These are phyloP conservation scores for Magnolia sinica DNA, from an alignment of 164 flowering plant species.

Conservation along the genomic window DNA sequence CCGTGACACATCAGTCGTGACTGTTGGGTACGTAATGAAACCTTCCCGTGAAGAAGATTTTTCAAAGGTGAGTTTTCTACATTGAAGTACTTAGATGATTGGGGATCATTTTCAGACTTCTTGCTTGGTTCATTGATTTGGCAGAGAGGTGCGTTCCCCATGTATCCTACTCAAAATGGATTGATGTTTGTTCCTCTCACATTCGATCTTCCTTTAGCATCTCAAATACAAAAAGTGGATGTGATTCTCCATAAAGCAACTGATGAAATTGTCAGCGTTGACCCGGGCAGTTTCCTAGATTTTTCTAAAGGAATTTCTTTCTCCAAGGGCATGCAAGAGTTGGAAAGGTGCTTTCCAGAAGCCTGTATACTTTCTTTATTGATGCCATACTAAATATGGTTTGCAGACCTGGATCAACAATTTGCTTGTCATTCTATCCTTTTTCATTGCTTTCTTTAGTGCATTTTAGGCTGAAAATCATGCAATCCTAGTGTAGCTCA, in stretches of 20 bases:
- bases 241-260: slow-evolving; percentile 87
- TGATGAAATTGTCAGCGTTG: slow-evolving; percentile 73
- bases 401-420: too few species aligned
- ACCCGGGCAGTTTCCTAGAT: slow-evolving; percentile 33
- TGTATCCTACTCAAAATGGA: slow-evolving; percentile 62
- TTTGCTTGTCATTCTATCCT: too few species aligned
- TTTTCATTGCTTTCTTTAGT: neutral
- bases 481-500: neutral
- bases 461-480: too few species aligned
- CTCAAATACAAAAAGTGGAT: slow-evolving; percentile 68
- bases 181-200: slow-evolving; percentile 76
- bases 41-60: slow-evolving; percentile 91
- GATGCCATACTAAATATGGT: too few species aligned
- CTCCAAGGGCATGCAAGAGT: slow-evolving; percentile 64
- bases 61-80: slow-evolving; percentile 57
- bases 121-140: slow-evolving; percentile 17
- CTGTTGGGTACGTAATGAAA: slow-evolving; percentile 82
- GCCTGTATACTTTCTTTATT: neutral
- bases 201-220: slow-evolving; percentile 52
- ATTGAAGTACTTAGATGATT: neutral
- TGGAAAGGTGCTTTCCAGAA: slow-evolving; percentile 46
- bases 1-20: slow-evolving; percentile 22
- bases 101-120: neutral
- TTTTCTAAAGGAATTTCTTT: slow-evolving; percentile 34
- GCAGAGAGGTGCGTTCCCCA: slow-evolving; percentile 95